Evolutionary conservation across 176 grass and related monocot genomes (phyloP), one percentile per base, ranked within the genome.

Genomic region (Poa pratensis): DNA sequence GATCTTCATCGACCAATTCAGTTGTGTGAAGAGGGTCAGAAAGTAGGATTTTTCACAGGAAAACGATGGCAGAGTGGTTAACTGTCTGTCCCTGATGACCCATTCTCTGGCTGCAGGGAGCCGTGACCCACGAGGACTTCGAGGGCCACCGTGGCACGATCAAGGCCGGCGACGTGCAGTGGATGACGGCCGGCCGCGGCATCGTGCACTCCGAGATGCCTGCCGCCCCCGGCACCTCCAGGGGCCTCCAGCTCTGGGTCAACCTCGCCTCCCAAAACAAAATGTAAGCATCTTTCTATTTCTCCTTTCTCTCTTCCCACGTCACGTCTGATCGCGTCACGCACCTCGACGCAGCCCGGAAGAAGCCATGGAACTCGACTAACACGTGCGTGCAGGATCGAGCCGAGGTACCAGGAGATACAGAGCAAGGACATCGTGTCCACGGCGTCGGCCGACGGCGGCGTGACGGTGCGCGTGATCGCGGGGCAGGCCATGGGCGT

Each of bases 171-270:
- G 96, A 96, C 75, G 81, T 99, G 79, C 96, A 99, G 72, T 99
- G 96, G 96, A 99, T 99, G 96, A 99, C 96, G 28, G 96, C 96
- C 7, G 96, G 94, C 16, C 86, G 94, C 67, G 96, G 96, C 51
- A 99, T 99, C 67, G 88, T 99, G 64, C 96, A 99, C 90, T 96
- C 96, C 2, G 96, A 96, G 87, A 99, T 96, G 93, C 96, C 96
- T 17, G 90, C 90, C 3, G 91, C 75, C 22, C 91, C 83, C 30
- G 96, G 86, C 19, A 87, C 84, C 5, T 94, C 90, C 83, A 94
- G 77, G 80, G 96, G 96, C 6, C 91, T 99, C 14, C 96, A 99
- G 81, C 93, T 99, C 12, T 99, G 96, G 96, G 91, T 99, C 76
- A 99, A 99, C 88, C 96, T 99, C 88, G 84, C 91, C 75, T 96